phyloP scores from a whole-genome alignment of 768 basidiomycete species.

The Multifurca ochricompacta region DNA sequence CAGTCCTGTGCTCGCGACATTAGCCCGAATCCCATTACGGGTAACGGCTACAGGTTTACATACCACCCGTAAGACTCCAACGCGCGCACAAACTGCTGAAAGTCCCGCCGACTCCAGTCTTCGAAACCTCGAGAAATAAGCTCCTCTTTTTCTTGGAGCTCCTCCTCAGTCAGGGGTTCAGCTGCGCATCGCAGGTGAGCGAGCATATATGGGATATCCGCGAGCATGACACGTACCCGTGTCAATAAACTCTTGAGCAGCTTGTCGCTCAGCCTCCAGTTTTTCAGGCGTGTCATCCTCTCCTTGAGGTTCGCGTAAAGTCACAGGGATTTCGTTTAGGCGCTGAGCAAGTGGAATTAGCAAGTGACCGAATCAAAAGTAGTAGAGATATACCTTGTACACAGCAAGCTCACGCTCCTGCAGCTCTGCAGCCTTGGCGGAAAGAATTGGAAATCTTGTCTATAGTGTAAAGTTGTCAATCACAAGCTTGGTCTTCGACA shows the following conservation, averaged over 20 bases:
- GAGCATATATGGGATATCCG: no score
- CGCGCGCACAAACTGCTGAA: conserved; percentile 81
- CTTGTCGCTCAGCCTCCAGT: conserved; percentile 70
- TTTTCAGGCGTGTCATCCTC: conserved; percentile 76
- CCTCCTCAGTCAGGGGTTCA: conserved; percentile 85
- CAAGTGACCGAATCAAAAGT: not conserved
- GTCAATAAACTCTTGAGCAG: conserved; percentile 84
- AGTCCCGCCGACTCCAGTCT: conserved; percentile 89
- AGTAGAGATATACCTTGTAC: conserved; percentile 47
- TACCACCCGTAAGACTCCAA: conserved; percentile 79
- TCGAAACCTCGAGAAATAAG: conserved; percentile 74
- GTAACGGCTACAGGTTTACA: conserved; percentile 25
- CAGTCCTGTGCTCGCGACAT: conserved; percentile 41
- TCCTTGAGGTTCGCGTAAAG: conserved; percentile 55
- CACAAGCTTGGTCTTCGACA: not conserved
- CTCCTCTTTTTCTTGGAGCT: conserved; percentile 71
- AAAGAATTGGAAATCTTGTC: conserved; percentile 97
- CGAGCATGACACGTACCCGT: conserved; percentile 43
- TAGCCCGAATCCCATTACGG: not conserved
- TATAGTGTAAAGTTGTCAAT: conserved; percentile 26
- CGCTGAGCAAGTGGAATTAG: conserved; percentile 33
- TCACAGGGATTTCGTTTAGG: conserved; percentile 58
- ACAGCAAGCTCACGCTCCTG: conserved; percentile 84
- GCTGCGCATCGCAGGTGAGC: conserved; percentile 37
- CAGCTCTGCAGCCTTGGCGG: conserved; percentile 69